Evolutionary conservation across 208 protist species (phyloP).

Genomic region (Leishmania mexicana): DNA sequence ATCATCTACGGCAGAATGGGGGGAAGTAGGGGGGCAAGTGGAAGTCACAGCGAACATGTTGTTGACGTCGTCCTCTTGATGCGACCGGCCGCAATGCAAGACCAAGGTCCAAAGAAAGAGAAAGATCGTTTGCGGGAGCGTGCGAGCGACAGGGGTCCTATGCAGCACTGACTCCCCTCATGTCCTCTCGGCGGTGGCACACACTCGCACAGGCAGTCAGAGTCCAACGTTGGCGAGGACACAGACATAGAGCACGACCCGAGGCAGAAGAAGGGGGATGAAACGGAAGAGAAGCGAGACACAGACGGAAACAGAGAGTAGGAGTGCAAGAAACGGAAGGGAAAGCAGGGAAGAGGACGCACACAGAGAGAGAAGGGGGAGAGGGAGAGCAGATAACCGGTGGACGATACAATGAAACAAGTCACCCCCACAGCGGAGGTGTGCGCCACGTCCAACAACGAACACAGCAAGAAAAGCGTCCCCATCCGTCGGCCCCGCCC

Average conservation of each 20-base stretch:
- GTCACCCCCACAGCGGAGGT: no score
- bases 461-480: no score
- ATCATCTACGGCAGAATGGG: no score
- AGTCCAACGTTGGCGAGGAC: neutral
- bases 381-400: no score
- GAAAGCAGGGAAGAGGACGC: neutral
- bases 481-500: no score
- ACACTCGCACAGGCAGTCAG: neutral
- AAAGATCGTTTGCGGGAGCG: neutral
- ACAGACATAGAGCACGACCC: neutral
- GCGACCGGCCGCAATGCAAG: neutral
- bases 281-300: neutral
- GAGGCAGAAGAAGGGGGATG: neutral
- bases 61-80: neutral
- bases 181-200: neutral
- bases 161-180: neutral
- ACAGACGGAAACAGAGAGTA: neutral
- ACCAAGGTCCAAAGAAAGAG: neutral
- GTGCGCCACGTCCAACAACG: no score
- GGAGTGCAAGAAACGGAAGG: neutral
- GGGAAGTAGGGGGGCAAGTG: no score
- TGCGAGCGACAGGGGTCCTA: neutral
- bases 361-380: neutral
- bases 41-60: no score
- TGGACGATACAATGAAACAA: no score